Percentiles rank a stretch among this genome's conserved stretches.
Conservation (phyloP, 2,329 filamentous ascomycete species). For the Trichoderma citrinoviride region DNA sequence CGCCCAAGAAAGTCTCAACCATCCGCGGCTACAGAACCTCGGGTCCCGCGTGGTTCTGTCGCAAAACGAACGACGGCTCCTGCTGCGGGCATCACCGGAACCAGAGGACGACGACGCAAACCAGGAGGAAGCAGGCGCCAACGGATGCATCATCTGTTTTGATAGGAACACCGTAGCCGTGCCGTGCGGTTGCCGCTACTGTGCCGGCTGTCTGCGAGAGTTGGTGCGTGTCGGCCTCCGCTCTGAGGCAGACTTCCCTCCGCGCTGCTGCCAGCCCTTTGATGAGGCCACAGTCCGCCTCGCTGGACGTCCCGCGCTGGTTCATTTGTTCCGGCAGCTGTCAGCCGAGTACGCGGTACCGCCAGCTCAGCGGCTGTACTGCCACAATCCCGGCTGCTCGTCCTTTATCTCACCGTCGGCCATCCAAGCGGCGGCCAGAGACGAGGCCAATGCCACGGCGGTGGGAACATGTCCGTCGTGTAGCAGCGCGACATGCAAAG, state of each 20-base stretch:
- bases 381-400: constrained; percentile 26
- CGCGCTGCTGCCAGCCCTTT: constrained; percentile 27
- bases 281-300: constrained; percentile 21
- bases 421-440: background rate
- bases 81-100: background rate
- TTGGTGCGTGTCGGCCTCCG: constrained; percentile 26
- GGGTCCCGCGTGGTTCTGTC: background rate
- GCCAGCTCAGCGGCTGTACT: constrained; percentile 25
- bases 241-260: constrained; percentile 27
- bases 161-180: constrained; percentile 13
- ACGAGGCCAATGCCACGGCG: background rate
- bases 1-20: constrained; percentile 23
- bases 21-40: constrained; percentile 23
- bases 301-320: constrained; percentile 23
- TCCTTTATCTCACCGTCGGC: constrained; percentile 25
- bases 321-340: constrained; percentile 27
- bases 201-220: constrained; percentile 25
- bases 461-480: constrained; percentile 23
- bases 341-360: background rate
- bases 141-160: constrained; percentile 25
- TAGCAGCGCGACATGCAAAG: constrained; percentile 21
- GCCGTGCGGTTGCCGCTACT: constrained; percentile 27
- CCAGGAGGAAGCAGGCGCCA: background rate
- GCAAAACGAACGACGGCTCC: background rate
- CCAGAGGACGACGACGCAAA: background rate